Evolutionary conservation across 2,329 filamentous ascomycete genomes (phyloP).

Genomic region (Juglanconis juglandina): DNA sequence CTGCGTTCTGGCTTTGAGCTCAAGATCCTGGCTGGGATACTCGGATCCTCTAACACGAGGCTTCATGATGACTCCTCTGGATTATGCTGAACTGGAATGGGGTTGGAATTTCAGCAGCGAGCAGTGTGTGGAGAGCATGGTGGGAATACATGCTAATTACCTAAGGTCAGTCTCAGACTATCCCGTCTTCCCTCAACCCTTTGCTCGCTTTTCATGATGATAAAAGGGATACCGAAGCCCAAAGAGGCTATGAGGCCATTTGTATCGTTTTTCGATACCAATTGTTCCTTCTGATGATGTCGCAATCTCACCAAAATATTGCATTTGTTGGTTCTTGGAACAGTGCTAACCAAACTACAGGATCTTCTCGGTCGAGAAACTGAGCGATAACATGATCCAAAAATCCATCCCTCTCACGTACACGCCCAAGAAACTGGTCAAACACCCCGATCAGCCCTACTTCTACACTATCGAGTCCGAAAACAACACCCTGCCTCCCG

Average conservation of each 20-base stretch:
- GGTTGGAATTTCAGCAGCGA: conserved; percentile 97
- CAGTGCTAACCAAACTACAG: conserved; percentile 42
- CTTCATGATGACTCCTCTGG: conserved; percentile 88
- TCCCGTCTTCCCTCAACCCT: conserved; percentile 28
- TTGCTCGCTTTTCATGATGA: conserved; percentile 57
- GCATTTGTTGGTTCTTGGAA: background rate
- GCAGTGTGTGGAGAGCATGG: conserved; percentile 89
- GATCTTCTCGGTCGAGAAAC: conserved; percentile 86
- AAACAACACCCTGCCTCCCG: conserved; percentile 81
- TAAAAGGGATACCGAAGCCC: conserved; percentile 55
- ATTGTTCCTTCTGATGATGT: conserved; percentile 90
- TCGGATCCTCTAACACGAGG: conserved; percentile 81
- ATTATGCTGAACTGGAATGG: conserved; percentile 84
- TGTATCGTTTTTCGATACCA: conserved; percentile 61
- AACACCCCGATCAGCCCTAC: conserved; percentile 80
- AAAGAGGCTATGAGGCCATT: conserved; percentile 50
- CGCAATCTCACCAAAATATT: conserved; percentile 14
- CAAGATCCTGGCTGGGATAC: conserved; percentile 94
- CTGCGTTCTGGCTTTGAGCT: conserved; percentile 85
- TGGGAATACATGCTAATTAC: conserved; percentile 86
- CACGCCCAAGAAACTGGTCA: conserved; percentile 82
- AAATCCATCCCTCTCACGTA: conserved; percentile 84
- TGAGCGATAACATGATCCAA: conserved; percentile 81
- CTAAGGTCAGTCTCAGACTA: conserved; percentile 60
- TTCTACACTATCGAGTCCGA: conserved; percentile 96